Evolutionary conservation across 257 asterid genomes (phyloP).

Genomic region (Scutellaria galericulata): DNA sequence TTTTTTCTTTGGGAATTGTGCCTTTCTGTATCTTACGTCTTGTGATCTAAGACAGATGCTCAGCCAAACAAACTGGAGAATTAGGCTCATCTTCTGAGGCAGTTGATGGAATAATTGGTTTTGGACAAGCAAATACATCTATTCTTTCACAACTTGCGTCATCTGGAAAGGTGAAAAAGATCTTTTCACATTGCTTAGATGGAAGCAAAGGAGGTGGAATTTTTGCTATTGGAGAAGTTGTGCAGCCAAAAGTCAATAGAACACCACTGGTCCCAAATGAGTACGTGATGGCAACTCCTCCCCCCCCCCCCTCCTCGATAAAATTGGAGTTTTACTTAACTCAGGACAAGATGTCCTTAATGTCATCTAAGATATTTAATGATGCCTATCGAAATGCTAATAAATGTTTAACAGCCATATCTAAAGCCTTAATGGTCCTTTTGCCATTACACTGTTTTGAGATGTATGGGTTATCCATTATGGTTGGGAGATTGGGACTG

Average conservation of each 20-base stretch:
- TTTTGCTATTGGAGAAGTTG: slow-evolving; percentile 92
- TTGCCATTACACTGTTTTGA: background rate
- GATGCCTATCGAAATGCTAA: background rate
- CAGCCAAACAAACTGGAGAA: slow-evolving; percentile 86
- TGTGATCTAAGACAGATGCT: slow-evolving; percentile 70
- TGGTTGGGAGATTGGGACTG: background rate
- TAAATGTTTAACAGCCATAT: background rate
- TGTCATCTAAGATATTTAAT: no score
- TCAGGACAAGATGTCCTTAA: background rate
- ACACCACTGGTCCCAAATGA: slow-evolving; percentile 76
- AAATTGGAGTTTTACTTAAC: background rate
- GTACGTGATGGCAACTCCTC: slow-evolving; percentile 51
- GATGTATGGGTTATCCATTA: background rate
- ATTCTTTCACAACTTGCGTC: slow-evolving; percentile 91
- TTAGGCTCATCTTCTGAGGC: slow-evolving; percentile 83
- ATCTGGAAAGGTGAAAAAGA: slow-evolving; percentile 71
- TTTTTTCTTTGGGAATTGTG: slow-evolving; percentile 3
- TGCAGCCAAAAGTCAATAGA: slow-evolving; percentile 76
- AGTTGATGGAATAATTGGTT: slow-evolving; percentile 96
- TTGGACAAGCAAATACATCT: slow-evolving; percentile 95
- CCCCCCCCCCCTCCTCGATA: background rate
- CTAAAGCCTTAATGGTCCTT: background rate
- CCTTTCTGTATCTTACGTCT: slow-evolving; percentile 40
- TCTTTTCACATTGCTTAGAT: slow-evolving; percentile 96
- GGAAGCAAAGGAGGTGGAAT: slow-evolving; percentile 89